A percentile compares a stretch with the other conserved stretches of the same genome.
These are phyloP conservation scores for Xylaria venustula DNA, from an alignment of 495 filamentous ascomycete species.

Conservation along the genomic window DNA sequence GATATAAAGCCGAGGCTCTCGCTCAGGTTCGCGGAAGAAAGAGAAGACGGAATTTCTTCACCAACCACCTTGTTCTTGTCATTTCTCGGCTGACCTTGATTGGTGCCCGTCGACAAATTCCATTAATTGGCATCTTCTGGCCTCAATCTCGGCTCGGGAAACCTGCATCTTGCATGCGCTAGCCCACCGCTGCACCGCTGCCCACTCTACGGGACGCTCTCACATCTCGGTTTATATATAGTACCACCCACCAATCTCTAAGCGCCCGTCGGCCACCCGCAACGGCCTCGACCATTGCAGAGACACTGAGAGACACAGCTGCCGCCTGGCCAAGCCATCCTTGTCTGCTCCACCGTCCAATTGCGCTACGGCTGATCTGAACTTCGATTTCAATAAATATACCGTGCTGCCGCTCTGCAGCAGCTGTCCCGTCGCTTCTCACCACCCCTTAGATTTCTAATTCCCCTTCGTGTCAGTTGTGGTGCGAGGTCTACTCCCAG, in stretches of 20 bases:
- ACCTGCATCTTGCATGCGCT: constrained; percentile 23
- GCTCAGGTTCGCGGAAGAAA: background rate
- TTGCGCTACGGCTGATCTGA: constrained; percentile 5
- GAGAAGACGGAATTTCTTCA: background rate
- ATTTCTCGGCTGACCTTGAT: background rate
- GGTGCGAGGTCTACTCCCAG: background rate
- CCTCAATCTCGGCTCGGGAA: constrained; percentile 32
- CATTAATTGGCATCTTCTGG: background rate
- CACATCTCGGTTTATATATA: constrained; percentile 21
- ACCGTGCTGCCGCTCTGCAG: background rate
- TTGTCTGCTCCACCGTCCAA: constrained; percentile 12
- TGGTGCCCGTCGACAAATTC: constrained; percentile 11
- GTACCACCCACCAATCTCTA: constrained; percentile 17
- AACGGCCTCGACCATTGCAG: constrained; percentile 25
- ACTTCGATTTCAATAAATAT: constrained; percentile 10
- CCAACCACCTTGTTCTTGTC: background rate
- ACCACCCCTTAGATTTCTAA: background rate
- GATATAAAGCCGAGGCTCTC: background rate
- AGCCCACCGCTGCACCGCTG: too few species aligned
- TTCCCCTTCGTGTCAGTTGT: background rate
- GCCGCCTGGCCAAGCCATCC: constrained; percentile 17
- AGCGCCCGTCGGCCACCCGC: constrained; percentile 27
- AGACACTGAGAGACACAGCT: constrained; percentile 27
- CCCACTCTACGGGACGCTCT: too few species aligned
- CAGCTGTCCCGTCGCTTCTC: background rate